A percentile compares a stretch with the other conserved stretches of the same genome.
phyloP scores from a whole-genome alignment of 805 yeast species.

The Barnettozyma populi region DNA sequence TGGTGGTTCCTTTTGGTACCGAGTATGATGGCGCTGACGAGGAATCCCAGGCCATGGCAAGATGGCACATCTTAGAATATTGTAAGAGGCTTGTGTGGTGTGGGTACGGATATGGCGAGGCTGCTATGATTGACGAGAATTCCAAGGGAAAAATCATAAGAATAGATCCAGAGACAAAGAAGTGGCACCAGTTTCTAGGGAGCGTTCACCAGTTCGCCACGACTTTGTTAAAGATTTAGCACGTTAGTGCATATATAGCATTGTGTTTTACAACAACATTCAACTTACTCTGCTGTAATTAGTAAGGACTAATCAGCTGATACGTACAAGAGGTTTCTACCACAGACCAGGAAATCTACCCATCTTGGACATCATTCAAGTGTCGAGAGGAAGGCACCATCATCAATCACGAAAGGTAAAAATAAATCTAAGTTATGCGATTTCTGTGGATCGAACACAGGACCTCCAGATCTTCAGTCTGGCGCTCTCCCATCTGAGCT shows the following conservation, averaged over 20 bases:
- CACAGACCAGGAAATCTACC: no score
- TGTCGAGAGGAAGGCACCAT: no score
- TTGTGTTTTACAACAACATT: no score
- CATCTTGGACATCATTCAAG: no score
- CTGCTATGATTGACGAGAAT: conserved; percentile 14
- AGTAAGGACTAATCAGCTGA: no score
- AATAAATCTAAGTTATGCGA: no score
- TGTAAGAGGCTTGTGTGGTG: conserved; percentile 53
- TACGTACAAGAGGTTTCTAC: no score
- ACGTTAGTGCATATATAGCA: neutral
- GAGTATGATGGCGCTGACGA: conserved; percentile 30
- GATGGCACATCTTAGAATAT: conserved; percentile 42
- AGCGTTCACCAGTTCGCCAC: conserved; percentile 7
- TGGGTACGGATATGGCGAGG: conserved; percentile 49
- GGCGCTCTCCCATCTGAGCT: conserved; percentile 32
- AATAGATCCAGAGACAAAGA: conserved; percentile 14
- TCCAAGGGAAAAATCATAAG: conserved; percentile 18
- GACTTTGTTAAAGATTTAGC: neutral
- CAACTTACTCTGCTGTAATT: no score
- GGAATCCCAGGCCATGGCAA: conserved; percentile 33
- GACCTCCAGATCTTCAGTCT: conserved; percentile 61
- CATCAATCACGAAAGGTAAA: no score
- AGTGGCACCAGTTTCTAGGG: conserved; percentile 32
- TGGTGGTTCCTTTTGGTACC: conserved; percentile 47
- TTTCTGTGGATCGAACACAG: conserved; percentile 78